Percentiles rank a stretch among this genome's conserved stretches.
These are phyloP conservation scores for Paraglomus occultum DNA, from an alignment of 192 early-diverging fungal species.

Conservation along the genomic window DNA sequence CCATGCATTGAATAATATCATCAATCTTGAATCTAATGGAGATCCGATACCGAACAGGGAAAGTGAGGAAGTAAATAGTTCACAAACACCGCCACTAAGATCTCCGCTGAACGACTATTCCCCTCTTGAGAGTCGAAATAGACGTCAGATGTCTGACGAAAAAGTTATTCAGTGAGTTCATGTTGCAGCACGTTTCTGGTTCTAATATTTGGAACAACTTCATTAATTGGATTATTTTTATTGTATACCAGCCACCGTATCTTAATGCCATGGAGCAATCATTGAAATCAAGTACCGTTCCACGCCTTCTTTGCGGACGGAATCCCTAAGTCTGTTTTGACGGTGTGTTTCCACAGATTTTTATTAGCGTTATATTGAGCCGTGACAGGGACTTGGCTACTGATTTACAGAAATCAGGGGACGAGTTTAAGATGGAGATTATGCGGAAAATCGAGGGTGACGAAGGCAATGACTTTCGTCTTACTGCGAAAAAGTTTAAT, in stretches of 20 bases:
- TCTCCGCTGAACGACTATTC: neutral
- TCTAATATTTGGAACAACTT: conserved; percentile 1
- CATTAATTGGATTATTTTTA: neutral
- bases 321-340: neutral
- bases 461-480: neutral
- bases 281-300: neutral
- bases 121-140: conserved; percentile 5
- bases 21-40: conserved; percentile 5
- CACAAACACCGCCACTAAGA: neutral
- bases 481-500: conserved; percentile 29
- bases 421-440: conserved; percentile 23
- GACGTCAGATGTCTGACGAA: conserved; percentile 5
- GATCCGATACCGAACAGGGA: neutral
- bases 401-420: conserved; percentile 22
- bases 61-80: conserved; percentile 10
- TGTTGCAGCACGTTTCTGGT: neutral
- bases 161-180: conserved; percentile 18
- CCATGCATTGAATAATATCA: neutral
- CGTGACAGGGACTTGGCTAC: neutral
- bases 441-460: conserved; percentile 18
- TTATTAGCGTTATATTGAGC: neutral
- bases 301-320: neutral
- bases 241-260: conserved; percentile 11
- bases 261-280: conserved; percentile 15
- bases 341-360: neutral